Evolutionary conservation across 78 protist species (phyloP).

Genomic region (Emiliania huxleyi): DNA sequence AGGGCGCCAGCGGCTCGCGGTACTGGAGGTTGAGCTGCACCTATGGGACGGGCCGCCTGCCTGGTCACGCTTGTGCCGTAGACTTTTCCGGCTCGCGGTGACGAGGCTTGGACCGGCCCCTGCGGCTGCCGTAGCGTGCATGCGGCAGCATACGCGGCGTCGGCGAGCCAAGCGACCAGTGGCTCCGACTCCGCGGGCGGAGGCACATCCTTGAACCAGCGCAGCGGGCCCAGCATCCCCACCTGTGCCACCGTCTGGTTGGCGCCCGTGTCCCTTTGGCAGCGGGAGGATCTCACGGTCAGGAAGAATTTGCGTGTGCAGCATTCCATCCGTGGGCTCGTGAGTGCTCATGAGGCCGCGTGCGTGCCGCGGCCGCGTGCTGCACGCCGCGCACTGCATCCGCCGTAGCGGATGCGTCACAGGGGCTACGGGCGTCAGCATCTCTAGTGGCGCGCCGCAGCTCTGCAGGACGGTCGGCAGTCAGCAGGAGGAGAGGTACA

Average conservation of each 20-base stretch:
- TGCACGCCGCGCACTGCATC: too few species aligned
- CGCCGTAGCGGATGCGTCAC: too few species aligned
- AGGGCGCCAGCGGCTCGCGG: conserved; percentile 43
- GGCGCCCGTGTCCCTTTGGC: conserved; percentile 12
- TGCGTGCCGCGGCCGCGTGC: too few species aligned
- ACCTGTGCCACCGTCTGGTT: conserved; percentile 38
- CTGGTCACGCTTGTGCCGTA: neutral
- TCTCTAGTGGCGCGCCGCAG: too few species aligned
- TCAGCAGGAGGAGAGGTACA: conserved; percentile 29
- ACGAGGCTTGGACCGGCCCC: too few species aligned
- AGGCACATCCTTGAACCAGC: conserved; percentile 20
- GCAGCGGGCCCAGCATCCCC: neutral
- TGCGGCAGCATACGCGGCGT: neutral
- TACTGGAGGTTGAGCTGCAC: conserved; percentile 35
- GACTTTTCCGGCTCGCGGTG: too few species aligned
- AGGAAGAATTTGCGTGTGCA: too few species aligned
- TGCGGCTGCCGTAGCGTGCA: too few species aligned
- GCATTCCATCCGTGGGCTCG: too few species aligned
- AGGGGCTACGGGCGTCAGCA: too few species aligned
- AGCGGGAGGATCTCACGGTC: too few species aligned
- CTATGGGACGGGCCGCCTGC: conserved; percentile 15
- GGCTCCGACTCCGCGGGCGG: neutral
- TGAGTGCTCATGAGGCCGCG: too few species aligned
- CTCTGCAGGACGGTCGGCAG: conserved; percentile 44
- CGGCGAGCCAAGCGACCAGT: conserved; percentile 7